Evolutionary conservation across 768 basidiomycete genomes (phyloP), one percentile per base, ranked within the genome.

Genomic region (Lactarius pseudohatsudake): DNA sequence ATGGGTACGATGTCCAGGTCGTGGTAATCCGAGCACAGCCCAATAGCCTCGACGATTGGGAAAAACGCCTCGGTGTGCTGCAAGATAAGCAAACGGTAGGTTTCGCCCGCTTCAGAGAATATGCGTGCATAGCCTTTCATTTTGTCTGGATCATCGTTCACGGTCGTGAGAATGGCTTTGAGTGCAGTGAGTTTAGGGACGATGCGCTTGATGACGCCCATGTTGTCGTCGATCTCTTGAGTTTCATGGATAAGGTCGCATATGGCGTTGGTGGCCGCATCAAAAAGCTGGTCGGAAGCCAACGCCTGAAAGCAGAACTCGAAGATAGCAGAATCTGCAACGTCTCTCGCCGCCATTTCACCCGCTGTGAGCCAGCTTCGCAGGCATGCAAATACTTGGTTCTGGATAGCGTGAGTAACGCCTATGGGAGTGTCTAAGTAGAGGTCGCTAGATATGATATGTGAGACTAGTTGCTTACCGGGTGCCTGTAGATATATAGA

Each of bases 201-300:
- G 64, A 99, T 88, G 66, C 88, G 81, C 73, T 97, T 84, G 72
- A 98, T 95, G 70, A 91, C 86, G 26, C 85, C 77, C 86, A 96
- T 92, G 74, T 94, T 95, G 36, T 98, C 96, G 67, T 96, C 91
- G 36, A 97, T 84, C 77, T 99, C 97, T 77, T 98, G 96, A 0
- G 97, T 98, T 76, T 99, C 97, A 77, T 98, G 97, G 62, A 98
- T 94, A 72, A 98, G 79, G 75, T 97, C 94, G 76, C 93, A 96
- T 65, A 98, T 82, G 41, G 92, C 89, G 66, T 97, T 91, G 45
- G 96, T 93, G 1, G 94, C 96, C 8, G 89, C 76, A 72, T 99
- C 97, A 74, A 98, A 98, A n/a, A 98, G 82, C 54, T 87, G 85
- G 20, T 96, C 92, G 3, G 88, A 89, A 4, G 81, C 81, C 36